Evolutionary conservation across 345 rosid genomes (phyloP), one percentile per base, ranked within the genome.

Genomic region (Bruguiera sexangula): DNA sequence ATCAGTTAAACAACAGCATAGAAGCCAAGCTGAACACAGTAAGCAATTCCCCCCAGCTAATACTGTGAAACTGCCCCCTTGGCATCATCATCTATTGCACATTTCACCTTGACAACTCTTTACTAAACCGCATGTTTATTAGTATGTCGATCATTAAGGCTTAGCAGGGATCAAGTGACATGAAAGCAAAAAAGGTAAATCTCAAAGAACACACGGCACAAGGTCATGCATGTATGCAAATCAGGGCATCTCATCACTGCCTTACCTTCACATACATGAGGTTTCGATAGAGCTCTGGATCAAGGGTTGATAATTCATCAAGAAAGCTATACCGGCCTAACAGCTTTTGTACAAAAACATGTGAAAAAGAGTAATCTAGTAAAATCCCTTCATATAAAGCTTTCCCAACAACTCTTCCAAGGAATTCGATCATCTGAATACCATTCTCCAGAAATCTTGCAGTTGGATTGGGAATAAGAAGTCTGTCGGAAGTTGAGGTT

Each of bases 201-300:
- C 60, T 64, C 55, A n/a, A 26, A 32, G 15, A 21, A 58, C 50
- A 18, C 52, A 56, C 31, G 3, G 29, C 36, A 39, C 8, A 26
- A 2, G 5, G 4, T 32, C 18, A 61, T 37, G 30, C 7, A 48
- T 43, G 70, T 26, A 70, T 32, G 29, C 67, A 76, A 67, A 57
- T 69, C 68, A 22, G 60, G 27, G 43, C 18, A n/a, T 57, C 50
- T 65, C 39, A 61, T 43, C 66, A 43, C 11, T 29, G 67, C 65
- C 82, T 86, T 91, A 91, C 98, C 97, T 94, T 91, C 85, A 91
- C 83, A 86, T 88, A 94, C 93, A 91, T 83, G 66, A 91, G 93
- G 75, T 85, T 94, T 76, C 92, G 81, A 80, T 91, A 94, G 62
- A 91, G 84, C 83, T 91, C 97, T 53, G 95, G 95, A 88, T 94